Base-by-base conservation (phyloP, 2,329 filamentous ascomycete genomes). In the Venturia asperata region DNA sequence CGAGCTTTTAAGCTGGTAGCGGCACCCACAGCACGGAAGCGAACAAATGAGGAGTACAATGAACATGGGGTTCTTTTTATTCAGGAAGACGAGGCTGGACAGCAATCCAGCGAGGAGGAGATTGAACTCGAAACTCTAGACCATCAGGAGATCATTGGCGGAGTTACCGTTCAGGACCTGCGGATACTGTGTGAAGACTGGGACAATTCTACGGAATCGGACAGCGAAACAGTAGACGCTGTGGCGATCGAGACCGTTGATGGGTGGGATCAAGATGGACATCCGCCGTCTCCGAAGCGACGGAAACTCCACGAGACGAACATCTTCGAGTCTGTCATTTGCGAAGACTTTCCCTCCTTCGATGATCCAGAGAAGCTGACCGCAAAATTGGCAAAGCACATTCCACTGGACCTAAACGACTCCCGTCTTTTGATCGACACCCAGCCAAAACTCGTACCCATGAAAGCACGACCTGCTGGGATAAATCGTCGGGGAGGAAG, bases 101-200 rank as follows among this genome's bases (percentile, higher is more conserved):
- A 83, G 19, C 79, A 82, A 61, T 78, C 81, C 30, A 79, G 78
- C 66, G 76, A 80, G 5, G 76, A 83, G 41, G 76, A 79, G 13
- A 69, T 78, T 52, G 79, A 80, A 4, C 72, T 83, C 34, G 83
- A 85, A 62, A 79, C 77, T 34, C 78, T 83, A 37, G 77, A 82
- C 27, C 84, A 86, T 10, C 72, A 84, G 17, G 88, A 93, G 70
- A 83, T 82, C 24, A 80, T 94, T 21, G 90, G 87, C 41, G 91
- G 90, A 1, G 85, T 90, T 67, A 89, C 85, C 0, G 83, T 93
- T 75, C 84, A 88, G 63, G 92, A 97, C 71, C 85, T 99, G 65
- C 86, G 90, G 66, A 85, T 95, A 60, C 85, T 94, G 6, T 97
- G 92, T 71, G 86, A 91, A 66, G 91, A 97, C 73, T 97, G 91